phyloP scores from a whole-genome alignment of 169 alveolate species.

The Cryptosporidium canis region DNA sequence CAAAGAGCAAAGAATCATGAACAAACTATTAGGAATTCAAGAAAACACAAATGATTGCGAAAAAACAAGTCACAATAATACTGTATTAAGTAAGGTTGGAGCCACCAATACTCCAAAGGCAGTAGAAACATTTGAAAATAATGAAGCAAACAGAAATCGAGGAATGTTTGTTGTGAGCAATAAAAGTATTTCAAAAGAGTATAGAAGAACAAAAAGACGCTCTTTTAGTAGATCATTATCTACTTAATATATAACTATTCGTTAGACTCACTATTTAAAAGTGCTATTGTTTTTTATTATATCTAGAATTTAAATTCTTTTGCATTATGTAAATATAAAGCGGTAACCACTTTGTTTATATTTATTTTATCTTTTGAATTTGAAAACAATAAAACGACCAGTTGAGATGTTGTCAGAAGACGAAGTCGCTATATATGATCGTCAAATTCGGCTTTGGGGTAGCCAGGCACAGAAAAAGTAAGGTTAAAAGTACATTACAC shows the following conservation, averaged over 20 bases:
- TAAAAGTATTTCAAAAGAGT: neutral
- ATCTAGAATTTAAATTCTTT: neutral
- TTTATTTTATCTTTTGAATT: neutral
- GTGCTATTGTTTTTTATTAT: neutral
- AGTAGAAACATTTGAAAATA: neutral
- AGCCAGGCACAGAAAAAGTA: slow-evolving; percentile 75
- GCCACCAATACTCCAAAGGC: neutral
- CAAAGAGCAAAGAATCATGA: slow-evolving; percentile 9
- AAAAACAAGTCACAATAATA: neutral
- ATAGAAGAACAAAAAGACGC: neutral
- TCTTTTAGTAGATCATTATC: slow-evolving; percentile 31
- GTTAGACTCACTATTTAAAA: neutral
- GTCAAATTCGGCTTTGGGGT: slow-evolving; percentile 80
- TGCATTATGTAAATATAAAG: neutral
- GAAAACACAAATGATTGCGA: neutral
- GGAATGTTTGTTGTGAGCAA: neutral
- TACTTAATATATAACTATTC: neutral
- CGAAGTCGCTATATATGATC: slow-evolving; percentile 74
- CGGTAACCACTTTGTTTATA: neutral
- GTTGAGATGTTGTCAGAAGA: slow-evolving; percentile 74
- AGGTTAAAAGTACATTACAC: neutral
- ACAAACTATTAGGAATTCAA: slow-evolving; percentile 3
- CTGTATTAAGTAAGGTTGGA: neutral
- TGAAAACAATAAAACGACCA: neutral
- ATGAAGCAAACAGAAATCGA: neutral